Conservation (phyloP, 495 filamentous ascomycete genomes). For the Amniculicola lignicola region DNA sequence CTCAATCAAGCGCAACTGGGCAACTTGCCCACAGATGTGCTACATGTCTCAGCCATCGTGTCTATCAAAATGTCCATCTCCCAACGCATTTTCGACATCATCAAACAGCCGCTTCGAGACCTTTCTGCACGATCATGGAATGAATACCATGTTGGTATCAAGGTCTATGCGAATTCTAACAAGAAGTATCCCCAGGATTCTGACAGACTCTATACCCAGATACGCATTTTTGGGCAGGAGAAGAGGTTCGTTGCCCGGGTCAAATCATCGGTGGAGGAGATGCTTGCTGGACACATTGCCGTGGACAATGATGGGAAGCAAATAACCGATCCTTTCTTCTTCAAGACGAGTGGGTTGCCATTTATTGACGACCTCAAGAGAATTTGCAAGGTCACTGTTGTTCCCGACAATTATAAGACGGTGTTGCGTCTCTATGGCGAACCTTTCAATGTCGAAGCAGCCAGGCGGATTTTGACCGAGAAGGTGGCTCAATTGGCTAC, state of each 20-base stretch:
- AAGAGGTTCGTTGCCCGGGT: slow-evolving; percentile 6
- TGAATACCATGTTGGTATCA: slow-evolving; percentile 2
- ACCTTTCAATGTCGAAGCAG: neutral
- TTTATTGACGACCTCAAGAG: slow-evolving; percentile 8
- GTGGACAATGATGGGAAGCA: neutral
- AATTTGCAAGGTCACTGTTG: slow-evolving; percentile 1
- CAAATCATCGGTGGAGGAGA: slow-evolving; percentile 13
- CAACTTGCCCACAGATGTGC: neutral
- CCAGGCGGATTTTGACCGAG: neutral
- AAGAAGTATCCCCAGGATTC: no score
- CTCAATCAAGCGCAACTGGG: slow-evolving; percentile 11
- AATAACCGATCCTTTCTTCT: slow-evolving; percentile 12
- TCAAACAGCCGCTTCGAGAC: slow-evolving; percentile 5
- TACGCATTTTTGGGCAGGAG: slow-evolving; percentile 17
- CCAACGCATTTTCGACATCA: neutral
- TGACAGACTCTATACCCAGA: slow-evolving; percentile 1
- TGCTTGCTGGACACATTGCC: slow-evolving; percentile 24
- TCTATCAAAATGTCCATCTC: slow-evolving; percentile 24
- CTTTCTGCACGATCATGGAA: slow-evolving; percentile 9
- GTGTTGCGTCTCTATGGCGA: slow-evolving; percentile 14
- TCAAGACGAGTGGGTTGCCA: neutral
- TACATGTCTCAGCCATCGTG: slow-evolving; percentile 15
- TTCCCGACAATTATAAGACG: slow-evolving; percentile 4
- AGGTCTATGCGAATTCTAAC: no score
- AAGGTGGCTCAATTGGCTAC: slow-evolving; percentile 9